phyloP scores from a whole-genome alignment of 345 rosid species.

The Camelina sativa region DNA sequence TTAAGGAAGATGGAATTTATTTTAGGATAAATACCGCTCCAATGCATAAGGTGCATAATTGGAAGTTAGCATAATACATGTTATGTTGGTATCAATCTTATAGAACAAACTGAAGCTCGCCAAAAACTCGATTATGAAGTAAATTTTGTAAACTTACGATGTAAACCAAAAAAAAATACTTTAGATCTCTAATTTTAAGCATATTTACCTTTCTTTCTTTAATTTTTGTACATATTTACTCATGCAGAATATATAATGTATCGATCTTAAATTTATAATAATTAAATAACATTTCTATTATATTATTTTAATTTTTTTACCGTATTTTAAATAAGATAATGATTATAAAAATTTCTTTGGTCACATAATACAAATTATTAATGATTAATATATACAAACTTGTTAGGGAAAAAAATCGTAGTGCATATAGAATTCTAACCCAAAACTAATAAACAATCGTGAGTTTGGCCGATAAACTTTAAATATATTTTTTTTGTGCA shows the following conservation, averaged over 20 bases:
- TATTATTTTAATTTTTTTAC: not conserved
- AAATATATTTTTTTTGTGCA: not conserved
- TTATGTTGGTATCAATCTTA: no score
- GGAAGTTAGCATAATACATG: no score
- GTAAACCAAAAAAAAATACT: no score
- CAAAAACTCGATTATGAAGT: no score
- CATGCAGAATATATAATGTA: not conserved
- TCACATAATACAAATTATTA: not conserved
- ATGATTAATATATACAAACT: not conserved
- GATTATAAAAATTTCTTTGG: no score
- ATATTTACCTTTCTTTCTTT: no score
- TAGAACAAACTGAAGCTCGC: no score
- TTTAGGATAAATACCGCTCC: not conserved
- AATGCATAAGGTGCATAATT: not conserved
- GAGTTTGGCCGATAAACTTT: not conserved
- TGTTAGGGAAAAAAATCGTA: not conserved
- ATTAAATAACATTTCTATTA: not conserved
- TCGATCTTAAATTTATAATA: not conserved
- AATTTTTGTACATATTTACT: not conserved
- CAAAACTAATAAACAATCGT: not conserved
- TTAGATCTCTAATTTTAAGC: not conserved
- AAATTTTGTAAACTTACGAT: no score
- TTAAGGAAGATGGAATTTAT: not conserved
- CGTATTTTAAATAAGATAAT: not conserved
- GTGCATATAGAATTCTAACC: not conserved